A percentile compares a stretch with the other conserved stretches of the same genome.
Evolutionary conservation across 2,329 filamentous ascomycete genomes (phyloP).

Genomic region (Fusarium subtropicale): DNA sequence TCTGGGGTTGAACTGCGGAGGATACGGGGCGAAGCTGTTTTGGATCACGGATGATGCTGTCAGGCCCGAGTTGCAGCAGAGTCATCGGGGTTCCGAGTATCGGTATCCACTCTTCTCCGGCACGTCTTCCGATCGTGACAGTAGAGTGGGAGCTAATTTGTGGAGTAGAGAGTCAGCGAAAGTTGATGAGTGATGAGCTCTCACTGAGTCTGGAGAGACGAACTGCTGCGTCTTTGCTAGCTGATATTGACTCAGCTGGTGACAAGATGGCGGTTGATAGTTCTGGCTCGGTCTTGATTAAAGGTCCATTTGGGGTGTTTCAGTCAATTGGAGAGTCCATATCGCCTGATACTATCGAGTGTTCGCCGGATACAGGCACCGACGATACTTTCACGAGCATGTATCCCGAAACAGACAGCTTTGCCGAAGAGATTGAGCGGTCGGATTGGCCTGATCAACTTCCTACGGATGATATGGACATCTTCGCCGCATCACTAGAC

Average conservation of each 20-base stretch:
- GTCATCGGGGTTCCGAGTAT: constrained; percentile 49
- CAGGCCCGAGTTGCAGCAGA: constrained; percentile 38
- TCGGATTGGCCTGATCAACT: constrained; percentile 42
- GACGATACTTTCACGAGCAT: constrained; percentile 26
- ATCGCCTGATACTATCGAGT: constrained; percentile 1
- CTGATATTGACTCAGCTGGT: constrained; percentile 43
- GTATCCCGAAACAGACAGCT: constrained; percentile 32
- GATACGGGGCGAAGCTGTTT: constrained; percentile 54
- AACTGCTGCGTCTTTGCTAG: constrained; percentile 40
- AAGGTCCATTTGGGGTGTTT: constrained; percentile 43
- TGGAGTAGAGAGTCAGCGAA: constrained; percentile 36
- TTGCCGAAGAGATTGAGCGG: constrained; percentile 40
- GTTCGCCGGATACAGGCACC: constrained; percentile 18
- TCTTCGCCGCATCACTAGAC: constrained; percentile 37
- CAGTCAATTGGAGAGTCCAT: not conserved
- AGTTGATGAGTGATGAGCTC: constrained; percentile 47
- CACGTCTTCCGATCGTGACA: constrained; percentile 18
- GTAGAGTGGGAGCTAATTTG: not conserved
- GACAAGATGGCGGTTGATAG: constrained; percentile 26
- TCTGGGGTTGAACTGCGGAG: constrained; percentile 52
- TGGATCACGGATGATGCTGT: constrained; percentile 48
- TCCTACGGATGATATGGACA: constrained; percentile 34
- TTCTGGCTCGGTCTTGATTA: constrained; percentile 15
- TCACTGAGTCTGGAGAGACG: constrained; percentile 48
- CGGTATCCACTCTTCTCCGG: constrained; percentile 59